A percentile compares a stretch with the other conserved stretches of the same genome.
Evolutionary conservation across 441 rosid genomes (phyloP).

Genomic region (Iberis amara): DNA sequence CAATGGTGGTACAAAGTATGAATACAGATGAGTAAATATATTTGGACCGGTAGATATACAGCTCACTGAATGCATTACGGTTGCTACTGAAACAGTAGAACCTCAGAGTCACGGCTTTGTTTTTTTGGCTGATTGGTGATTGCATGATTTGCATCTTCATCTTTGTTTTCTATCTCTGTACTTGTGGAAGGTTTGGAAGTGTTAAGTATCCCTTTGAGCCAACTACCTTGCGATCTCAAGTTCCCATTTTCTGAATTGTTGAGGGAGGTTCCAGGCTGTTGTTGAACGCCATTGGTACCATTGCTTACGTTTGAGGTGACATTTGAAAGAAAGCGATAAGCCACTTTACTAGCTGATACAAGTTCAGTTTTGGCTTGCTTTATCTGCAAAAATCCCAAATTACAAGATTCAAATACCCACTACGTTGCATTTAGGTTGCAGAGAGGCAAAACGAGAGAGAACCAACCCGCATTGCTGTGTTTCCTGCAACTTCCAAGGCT

Average conservation of each 20-base stretch:
- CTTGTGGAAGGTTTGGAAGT: slow-evolving; percentile 79
- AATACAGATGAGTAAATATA: slow-evolving; percentile 8
- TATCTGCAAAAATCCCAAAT: slow-evolving; percentile 46
- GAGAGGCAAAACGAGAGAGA: slow-evolving; percentile 14
- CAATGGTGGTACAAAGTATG: slow-evolving; percentile 21
- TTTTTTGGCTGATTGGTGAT: slow-evolving; percentile 16
- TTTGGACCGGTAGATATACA: slow-evolving; percentile 21
- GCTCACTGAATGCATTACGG: slow-evolving; percentile 6
- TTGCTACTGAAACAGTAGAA: slow-evolving; percentile 21
- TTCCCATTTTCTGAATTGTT: slow-evolving; percentile 52
- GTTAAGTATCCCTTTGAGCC: slow-evolving; percentile 72
- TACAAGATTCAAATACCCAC: neutral
- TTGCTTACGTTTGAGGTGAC: slow-evolving; percentile 43
- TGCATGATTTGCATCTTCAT: slow-evolving; percentile 24
- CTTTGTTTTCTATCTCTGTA: slow-evolving; percentile 37
- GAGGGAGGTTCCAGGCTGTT: slow-evolving; percentile 45
- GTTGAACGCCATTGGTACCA: slow-evolving; percentile 47
- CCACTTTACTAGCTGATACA: slow-evolving; percentile 91
- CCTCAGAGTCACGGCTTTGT: slow-evolving; percentile 20
- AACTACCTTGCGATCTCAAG: slow-evolving; percentile 59
- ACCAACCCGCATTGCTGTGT: slow-evolving; percentile 79
- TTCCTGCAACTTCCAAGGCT: slow-evolving; percentile 91
- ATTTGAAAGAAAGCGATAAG: slow-evolving; percentile 73
- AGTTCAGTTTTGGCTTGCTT: slow-evolving; percentile 97
- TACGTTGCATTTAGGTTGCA: neutral